Evolutionary conservation across 768 basidiomycete genomes (phyloP).

Genomic region (Xerocomellus amylosporus): DNA sequence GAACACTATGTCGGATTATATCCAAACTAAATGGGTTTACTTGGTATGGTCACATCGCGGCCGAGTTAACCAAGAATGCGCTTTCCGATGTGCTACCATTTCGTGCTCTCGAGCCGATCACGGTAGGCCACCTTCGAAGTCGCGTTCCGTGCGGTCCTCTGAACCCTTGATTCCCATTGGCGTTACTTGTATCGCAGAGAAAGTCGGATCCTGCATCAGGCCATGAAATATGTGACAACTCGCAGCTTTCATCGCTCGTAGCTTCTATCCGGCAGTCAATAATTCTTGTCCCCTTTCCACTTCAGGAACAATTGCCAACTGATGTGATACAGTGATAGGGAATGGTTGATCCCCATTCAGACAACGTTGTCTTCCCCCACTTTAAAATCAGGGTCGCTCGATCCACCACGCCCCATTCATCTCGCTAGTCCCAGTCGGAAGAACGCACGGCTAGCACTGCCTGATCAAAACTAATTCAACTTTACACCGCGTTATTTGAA

Average conservation of each 20-base stretch:
- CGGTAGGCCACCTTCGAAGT: background rate
- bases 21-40: background rate
- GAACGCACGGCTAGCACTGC: background rate
- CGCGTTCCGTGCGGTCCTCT: slow-evolving; percentile 2
- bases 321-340: background rate
- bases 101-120: background rate
- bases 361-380: background rate
- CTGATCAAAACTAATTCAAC: background rate
- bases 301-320: background rate
- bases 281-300: background rate
- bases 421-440: slow-evolving; percentile 1
- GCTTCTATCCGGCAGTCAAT: background rate
- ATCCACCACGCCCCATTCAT: background rate
- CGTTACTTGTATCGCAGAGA: background rate
- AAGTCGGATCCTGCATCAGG: background rate
- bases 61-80: background rate
- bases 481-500: background rate
- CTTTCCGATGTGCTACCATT: background rate
- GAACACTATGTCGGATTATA: background rate
- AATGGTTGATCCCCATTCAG: slow-evolving; percentile 1
- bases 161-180: slow-evolving; percentile 6
- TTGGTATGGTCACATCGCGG: background rate
- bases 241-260: background rate
- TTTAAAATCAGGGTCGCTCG: slow-evolving; percentile 8
- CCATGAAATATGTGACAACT: background rate